A percentile compares a stretch with the other conserved stretches of the same genome.
These are phyloP conservation scores for Chamaecrista fasciculata DNA, from an alignment of 306 rosid species.

Conservation along the genomic window DNA sequence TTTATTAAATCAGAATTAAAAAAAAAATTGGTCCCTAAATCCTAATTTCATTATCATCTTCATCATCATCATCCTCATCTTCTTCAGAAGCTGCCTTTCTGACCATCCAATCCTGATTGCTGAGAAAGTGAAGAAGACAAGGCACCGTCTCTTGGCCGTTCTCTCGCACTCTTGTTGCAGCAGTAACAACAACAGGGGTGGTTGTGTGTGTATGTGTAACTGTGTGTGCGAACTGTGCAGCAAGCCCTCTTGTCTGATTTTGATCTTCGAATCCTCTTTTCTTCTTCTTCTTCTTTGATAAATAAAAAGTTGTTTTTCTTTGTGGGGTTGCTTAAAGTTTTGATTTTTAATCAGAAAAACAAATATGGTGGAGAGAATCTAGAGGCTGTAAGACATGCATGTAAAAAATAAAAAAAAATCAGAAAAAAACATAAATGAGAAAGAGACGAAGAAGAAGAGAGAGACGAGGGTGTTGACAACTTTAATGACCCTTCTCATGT, in stretches of 20 bases:
- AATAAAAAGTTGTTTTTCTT: no score
- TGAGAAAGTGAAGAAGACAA: no score
- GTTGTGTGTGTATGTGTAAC: no score
- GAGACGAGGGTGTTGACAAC: conserved; percentile 36
- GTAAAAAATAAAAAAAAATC: not conserved
- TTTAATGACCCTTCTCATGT: conserved; percentile 53
- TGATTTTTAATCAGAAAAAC: not conserved
- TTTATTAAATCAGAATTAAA: no score
- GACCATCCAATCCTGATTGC: no score
- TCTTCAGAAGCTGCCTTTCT: no score
- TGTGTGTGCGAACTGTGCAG: not conserved
- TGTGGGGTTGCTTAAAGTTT: not conserved
- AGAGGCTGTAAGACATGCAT: conserved; percentile 34
- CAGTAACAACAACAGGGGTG: no score
- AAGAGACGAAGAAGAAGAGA: conserved; percentile 24
- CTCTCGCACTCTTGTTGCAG: no score
- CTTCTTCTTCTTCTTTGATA: not conserved
- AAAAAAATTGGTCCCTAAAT: no score
- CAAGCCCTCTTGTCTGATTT: conserved; percentile 25
- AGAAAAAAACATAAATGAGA: conserved; percentile 36
- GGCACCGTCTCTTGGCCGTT: no score
- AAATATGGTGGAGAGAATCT: conserved; percentile 47
- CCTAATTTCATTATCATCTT: no score
- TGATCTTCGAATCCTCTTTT: conserved; percentile 2
- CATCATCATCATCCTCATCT: no score